These are phyloP conservation scores for Blastobotrys elegans DNA, from an alignment of 1,139 yeast species.

Conservation along the genomic window DNA sequence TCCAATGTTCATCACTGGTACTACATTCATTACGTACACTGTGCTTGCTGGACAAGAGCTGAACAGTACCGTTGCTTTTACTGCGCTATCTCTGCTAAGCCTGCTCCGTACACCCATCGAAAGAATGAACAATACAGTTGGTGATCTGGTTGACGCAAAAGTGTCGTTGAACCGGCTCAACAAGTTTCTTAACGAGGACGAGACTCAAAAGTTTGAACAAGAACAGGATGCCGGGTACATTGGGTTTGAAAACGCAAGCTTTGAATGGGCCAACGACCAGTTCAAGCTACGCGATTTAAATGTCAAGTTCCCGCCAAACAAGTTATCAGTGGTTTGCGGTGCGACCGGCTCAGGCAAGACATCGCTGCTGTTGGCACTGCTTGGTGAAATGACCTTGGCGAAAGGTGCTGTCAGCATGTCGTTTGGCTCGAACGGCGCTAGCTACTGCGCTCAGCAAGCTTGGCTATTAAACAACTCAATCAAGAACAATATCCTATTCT, in stretches of 20 bases:
- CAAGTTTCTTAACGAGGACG: constrained; percentile 71
- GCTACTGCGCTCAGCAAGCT: constrained; percentile 92
- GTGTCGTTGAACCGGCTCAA: constrained; percentile 86
- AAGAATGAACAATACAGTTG: constrained; percentile 81
- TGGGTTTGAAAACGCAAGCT: no score
- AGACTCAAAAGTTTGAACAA: constrained; percentile 78
- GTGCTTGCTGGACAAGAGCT: constrained; percentile 60
- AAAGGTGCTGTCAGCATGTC: constrained; percentile 77
- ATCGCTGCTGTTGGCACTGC: constrained; percentile 76
- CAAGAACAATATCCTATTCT: constrained; percentile 71
- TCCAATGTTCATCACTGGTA: constrained; percentile 73
- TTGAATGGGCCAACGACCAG: constrained; percentile 76
- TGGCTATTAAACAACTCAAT: constrained; percentile 89
- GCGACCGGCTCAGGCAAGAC: constrained; percentile 96
- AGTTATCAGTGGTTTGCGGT: constrained; percentile 82
- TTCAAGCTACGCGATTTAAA: constrained; percentile 57
- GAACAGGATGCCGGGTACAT: constrained; percentile 59
- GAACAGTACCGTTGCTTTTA: constrained; percentile 90
- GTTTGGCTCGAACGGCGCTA: constrained; percentile 81
- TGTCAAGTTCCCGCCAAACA: constrained; percentile 70
- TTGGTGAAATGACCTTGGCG: constrained; percentile 85
- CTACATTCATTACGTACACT: constrained; percentile 76
- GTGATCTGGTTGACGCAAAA: constrained; percentile 78
- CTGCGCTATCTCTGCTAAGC: constrained; percentile 80
- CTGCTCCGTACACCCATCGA: constrained; percentile 82